These are phyloP conservation scores for Capsicum rhomboideum DNA, from an alignment of 257 asterid genomes.

Conservation along the genomic window DNA sequence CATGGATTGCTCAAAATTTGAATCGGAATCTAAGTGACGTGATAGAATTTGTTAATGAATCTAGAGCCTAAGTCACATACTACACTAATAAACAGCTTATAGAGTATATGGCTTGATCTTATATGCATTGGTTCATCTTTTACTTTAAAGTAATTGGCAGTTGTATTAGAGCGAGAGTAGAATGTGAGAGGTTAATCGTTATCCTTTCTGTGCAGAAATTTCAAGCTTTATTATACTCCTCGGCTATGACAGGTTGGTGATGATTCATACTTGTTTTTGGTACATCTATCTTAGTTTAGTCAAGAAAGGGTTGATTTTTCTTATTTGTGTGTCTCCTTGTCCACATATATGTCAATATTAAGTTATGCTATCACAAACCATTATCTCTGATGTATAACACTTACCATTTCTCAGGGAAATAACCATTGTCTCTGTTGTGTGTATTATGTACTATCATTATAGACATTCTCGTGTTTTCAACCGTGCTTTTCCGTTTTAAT, in stretches of 20 bases:
- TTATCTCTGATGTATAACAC: background rate
- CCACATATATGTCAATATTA: background rate
- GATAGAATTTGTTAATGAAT: background rate
- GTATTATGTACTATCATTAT: background rate
- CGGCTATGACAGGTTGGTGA: constrained; percentile 61
- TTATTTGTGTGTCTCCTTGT: background rate
- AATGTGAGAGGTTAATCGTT: background rate
- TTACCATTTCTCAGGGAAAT: background rate
- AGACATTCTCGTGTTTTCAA: background rate
- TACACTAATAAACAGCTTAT: background rate
- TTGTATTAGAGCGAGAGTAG: background rate
- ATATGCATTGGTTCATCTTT: background rate
- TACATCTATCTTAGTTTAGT: background rate
- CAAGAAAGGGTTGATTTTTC: background rate
- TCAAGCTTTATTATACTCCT: constrained; percentile 34
- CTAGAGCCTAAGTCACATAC: background rate
- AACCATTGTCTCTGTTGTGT: background rate
- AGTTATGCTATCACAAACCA: background rate
- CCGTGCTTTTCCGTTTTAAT: background rate
- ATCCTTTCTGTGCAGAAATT: constrained; percentile 47
- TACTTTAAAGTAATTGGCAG: background rate
- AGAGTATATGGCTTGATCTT: background rate
- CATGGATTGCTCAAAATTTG: background rate
- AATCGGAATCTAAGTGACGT: background rate
- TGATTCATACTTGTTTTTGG: background rate